phyloP scores from a whole-genome alignment of 108 stramenopile genomes.

The Pseudonitzschia pungens region DNA sequence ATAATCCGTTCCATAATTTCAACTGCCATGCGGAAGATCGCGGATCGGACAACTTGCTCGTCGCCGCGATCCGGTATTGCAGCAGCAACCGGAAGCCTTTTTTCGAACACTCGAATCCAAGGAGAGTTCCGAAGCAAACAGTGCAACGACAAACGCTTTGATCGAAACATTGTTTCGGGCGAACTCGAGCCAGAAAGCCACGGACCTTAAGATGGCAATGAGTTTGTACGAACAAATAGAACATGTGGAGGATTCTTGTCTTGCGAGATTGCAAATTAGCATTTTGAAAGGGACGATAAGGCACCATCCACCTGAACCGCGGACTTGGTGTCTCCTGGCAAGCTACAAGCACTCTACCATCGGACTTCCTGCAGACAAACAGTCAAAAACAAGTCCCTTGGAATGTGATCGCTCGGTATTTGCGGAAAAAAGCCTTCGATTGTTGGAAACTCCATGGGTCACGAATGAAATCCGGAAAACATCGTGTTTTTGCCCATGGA shows the following conservation, averaged over 20 bases:
- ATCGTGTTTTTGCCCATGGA: conserved; percentile 25
- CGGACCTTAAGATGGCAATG: conserved; percentile 16
- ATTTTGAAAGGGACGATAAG: not conserved
- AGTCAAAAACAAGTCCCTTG: not conserved
- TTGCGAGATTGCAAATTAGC: conserved; percentile 21
- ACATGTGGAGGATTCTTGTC: conserved; percentile 18
- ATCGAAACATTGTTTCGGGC: conserved; percentile 25
- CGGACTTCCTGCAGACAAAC: not conserved
- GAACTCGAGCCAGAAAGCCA: not conserved
- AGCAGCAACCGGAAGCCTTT: conserved; percentile 63
- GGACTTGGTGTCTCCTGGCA: conserved; percentile 9
- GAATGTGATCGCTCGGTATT: conserved; percentile 25
- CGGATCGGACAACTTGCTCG: conserved; percentile 22
- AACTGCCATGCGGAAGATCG: conserved; percentile 15
- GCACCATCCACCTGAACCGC: not conserved
- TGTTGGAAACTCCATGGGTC: conserved; percentile 14
- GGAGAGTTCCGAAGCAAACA: conserved; percentile 34
- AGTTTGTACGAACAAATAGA: conserved; percentile 31
- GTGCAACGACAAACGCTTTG: conserved; percentile 33
- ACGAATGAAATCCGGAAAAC: not conserved
- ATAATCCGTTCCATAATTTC: conserved; percentile 18
- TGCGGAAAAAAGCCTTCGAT: not conserved
- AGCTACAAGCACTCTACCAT: conserved; percentile 12
- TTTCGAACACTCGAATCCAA: conserved; percentile 45
- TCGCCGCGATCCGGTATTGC: conserved; percentile 60